phyloP scores from a whole-genome alignment of 495 filamentous ascomycete species.

The Penicillium desertorum region DNA sequence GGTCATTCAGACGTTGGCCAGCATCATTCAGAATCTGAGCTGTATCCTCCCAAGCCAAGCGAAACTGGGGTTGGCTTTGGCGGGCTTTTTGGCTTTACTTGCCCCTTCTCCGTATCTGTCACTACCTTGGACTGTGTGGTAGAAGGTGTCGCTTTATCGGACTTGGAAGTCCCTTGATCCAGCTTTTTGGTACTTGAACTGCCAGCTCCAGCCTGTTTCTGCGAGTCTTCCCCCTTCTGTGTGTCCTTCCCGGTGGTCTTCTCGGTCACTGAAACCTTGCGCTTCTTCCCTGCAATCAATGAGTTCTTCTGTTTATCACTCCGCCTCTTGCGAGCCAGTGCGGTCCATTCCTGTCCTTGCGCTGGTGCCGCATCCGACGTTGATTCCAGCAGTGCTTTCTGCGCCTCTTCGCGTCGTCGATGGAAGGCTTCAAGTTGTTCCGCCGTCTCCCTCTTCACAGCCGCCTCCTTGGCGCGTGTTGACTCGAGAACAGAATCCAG shows the following conservation, averaged over 20 bases:
- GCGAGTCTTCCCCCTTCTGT: conserved; percentile 19
- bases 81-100: conserved; percentile 5
- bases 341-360: conserved; percentile 52
- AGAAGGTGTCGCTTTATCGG: background rate
- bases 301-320: conserved; percentile 55
- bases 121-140: conserved; percentile 7
- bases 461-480: conserved; percentile 68
- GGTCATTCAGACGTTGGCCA: background rate
- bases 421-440: conserved; percentile 72
- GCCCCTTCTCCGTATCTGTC: background rate
- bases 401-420: conserved; percentile 63
- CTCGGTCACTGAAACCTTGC: conserved; percentile 44
- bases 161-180: background rate
- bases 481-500: conserved; percentile 73
- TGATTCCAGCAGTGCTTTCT: conserved; percentile 50
- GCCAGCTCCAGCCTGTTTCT: background rate
- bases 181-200: conserved; percentile 2
- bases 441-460: conserved; percentile 69
- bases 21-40: conserved; percentile 46
- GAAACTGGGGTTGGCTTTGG: conserved; percentile 19
- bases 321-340: conserved; percentile 58
- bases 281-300: conserved; percentile 58
- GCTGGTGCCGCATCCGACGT: conserved; percentile 35
- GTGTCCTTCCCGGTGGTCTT: conserved; percentile 7
- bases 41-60: conserved; percentile 44